Conservation (phyloP, 805 yeast species). For the Pichia scutulata region DNA sequence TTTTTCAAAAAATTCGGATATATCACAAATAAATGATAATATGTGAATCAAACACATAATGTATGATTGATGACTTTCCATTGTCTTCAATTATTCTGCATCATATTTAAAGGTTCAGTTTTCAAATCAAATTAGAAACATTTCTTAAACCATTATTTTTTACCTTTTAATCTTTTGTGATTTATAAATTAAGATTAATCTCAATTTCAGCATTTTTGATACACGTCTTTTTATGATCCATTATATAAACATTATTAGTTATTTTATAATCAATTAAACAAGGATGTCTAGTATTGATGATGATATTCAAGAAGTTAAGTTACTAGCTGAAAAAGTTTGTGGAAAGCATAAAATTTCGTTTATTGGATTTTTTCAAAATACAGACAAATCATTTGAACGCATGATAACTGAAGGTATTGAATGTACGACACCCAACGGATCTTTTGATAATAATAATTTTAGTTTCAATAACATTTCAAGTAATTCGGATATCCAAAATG, state of each 20-base stretch:
- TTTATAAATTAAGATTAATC: not conserved
- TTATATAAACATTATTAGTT: not conserved
- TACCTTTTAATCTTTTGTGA: not conserved
- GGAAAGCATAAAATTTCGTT: conserved; percentile 6
- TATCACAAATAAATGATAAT: not conserved
- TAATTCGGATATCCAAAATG: conserved; percentile 4
- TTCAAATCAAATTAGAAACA: not conserved
- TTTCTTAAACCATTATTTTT: not conserved
- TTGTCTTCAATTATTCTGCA: not conserved
- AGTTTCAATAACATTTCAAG: conserved; percentile 2
- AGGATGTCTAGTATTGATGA: not conserved
- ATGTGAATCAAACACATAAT: not conserved
- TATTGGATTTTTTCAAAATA: conserved; percentile 10
- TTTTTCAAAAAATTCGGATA: not conserved
- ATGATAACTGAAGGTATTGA: conserved; percentile 3
- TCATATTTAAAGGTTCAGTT: not conserved
- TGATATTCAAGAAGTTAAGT: not conserved
- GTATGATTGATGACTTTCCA: not conserved
- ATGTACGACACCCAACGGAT: conserved; percentile 1
- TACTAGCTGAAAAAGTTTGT: conserved; percentile 5
- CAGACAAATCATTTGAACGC: conserved; percentile 1
- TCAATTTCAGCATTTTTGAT: not conserved
- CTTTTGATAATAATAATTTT: not conserved
- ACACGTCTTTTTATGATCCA: not conserved
- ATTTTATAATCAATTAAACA: not conserved